phyloP scores from a whole-genome alignment of 352 stramenopile species.

The Phytophthora crassamura region DNA sequence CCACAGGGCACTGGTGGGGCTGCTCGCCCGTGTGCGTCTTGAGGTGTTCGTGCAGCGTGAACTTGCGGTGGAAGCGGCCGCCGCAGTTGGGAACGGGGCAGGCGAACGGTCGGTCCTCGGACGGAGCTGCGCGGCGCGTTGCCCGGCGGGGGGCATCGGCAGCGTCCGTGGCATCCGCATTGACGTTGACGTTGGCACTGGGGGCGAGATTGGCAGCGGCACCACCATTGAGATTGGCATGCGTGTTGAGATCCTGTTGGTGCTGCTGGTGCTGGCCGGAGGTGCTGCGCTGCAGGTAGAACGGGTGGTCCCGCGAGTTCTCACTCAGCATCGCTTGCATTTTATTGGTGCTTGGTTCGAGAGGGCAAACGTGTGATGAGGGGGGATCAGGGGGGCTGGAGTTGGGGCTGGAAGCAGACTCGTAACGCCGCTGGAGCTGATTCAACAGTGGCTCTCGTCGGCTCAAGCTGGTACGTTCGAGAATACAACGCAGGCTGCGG shows the following conservation, averaged over 20 bases:
- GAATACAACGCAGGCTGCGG: conserved; percentile 33
- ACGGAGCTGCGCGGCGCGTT: conserved; percentile 38
- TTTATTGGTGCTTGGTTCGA: conserved; percentile 14
- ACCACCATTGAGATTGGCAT: conserved; percentile 39
- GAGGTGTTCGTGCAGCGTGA: conserved; percentile 79
- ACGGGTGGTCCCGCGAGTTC: conserved; percentile 33
- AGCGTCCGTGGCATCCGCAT: conserved; percentile 2
- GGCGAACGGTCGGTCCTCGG: conserved; percentile 39
- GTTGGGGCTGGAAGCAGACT: conserved; percentile 14
- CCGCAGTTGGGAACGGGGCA: conserved; percentile 51
- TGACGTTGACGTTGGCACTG: conserved; percentile 33
- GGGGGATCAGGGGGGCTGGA: conserved; percentile 1
- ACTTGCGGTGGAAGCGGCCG: conserved; percentile 78
- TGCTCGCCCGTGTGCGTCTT: conserved; percentile 89
- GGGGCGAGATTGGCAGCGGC: conserved; percentile 36
- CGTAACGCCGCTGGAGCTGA: conserved; percentile 27
- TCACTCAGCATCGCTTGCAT: conserved; percentile 52
- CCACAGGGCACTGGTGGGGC: conserved; percentile 67
- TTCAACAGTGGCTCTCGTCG: conserved; percentile 43
- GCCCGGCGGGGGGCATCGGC: conserved; percentile 6
- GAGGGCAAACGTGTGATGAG: not conserved
- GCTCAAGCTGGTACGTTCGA: conserved; percentile 40
- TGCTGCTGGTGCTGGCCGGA: conserved; percentile 16
- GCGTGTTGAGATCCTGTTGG: conserved; percentile 22
- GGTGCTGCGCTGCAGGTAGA: conserved; percentile 44